Evolutionary conservation across 2,329 filamentous ascomycete species (phyloP).

Genomic region (Botrytis fragariae): DNA sequence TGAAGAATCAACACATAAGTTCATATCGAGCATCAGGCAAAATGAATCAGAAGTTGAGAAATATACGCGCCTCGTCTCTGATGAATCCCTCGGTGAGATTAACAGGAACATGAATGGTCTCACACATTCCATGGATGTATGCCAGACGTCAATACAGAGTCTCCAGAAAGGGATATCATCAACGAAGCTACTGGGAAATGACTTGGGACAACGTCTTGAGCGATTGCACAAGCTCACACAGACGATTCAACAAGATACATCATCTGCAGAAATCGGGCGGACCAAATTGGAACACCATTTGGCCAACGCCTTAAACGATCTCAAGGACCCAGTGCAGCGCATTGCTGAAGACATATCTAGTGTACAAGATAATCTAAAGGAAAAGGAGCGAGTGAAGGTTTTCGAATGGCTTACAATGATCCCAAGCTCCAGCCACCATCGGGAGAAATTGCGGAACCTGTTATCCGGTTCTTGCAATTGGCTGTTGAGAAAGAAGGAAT

Average conservation of each 20-base stretch:
- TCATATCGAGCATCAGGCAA: no score
- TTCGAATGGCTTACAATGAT: not conserved
- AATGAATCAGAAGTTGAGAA: no score
- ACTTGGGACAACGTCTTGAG: not conserved
- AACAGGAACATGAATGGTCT: not conserved
- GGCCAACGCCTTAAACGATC: slow-evolving; percentile 1
- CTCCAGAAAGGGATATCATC: not conserved
- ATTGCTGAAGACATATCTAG: slow-evolving; percentile 1
- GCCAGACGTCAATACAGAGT: not conserved
- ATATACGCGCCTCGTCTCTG: no score
- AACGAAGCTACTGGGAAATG: not conserved
- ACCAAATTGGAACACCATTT: not conserved
- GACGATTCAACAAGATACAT: not conserved
- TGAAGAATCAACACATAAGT: no score
- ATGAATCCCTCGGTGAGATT: not conserved
- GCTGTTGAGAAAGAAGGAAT: slow-evolving; percentile 28
- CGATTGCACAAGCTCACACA: not conserved
- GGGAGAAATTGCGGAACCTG: not conserved
- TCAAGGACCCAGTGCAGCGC: slow-evolving; percentile 6
- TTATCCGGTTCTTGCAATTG: slow-evolving; percentile 30
- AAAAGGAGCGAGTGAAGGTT: not conserved
- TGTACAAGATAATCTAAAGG: not conserved
- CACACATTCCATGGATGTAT: not conserved
- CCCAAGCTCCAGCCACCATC: not conserved
- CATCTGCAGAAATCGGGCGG: not conserved